Evolutionary conservation across 1,139 yeast genomes (phyloP), one percentile per base, ranked within the genome.

Genomic region (Magnusiomyces ingens): DNA sequence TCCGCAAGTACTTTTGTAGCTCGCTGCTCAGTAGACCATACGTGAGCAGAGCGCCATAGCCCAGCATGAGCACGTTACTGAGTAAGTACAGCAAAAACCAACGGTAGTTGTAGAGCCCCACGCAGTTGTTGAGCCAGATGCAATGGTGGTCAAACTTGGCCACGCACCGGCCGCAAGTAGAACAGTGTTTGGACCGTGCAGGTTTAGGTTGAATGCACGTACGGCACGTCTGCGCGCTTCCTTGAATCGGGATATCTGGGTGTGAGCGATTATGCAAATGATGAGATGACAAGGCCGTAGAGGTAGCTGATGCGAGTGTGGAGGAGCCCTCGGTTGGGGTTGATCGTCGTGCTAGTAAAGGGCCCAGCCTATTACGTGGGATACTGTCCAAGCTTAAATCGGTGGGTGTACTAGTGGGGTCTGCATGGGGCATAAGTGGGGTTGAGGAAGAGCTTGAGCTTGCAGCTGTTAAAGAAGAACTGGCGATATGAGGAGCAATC

Each of bases 81-180:
- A 76, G 40, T 47, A 93, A 69, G 62, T 84, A 91, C 8, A 71
- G 58, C 52, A 86, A 62, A 64, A 93, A 93, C 77, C 82, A 87
- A 47, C 78, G 72, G 68, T 81, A 86, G 64, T 93, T 93, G 51
- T 79, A 75, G 62, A 77, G 77, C 0, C 97, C 98, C 36, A 93
- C 79, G 68, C 98, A 93, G 64, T 87, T 90, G 70, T 91, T 91
- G 55, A 91, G 71, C 96, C 97, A 93, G n/a, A 89, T 70, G 65
- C 99, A 93, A 69, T 93, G 98, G 66, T 93, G 99, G 66, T 93
- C 99, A 61, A 78, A 81, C 57, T 85, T 65, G 38, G 83, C 71
- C 3, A 85, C 74, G 66, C 99, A 93, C 26, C 68, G 62, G 50
- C 76, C 75, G 67, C 98, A 93, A 12, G 77, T 74, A 2, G 84